Evolutionary conservation across 495 filamentous ascomycete genomes (phyloP), one percentile per base, ranked within the genome.

Genomic region (Penicillium parvum): DNA sequence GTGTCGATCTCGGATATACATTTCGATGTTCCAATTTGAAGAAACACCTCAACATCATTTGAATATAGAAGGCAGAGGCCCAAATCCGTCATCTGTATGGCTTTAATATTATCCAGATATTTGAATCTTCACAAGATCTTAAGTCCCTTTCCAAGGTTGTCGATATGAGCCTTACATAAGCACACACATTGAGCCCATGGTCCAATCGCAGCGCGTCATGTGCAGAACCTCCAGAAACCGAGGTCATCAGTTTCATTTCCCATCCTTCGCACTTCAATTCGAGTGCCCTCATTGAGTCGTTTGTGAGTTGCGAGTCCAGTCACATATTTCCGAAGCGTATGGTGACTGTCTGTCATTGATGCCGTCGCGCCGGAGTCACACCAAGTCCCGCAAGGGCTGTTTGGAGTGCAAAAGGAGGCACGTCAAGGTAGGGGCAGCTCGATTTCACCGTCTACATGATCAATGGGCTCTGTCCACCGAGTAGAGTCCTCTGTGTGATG

Each of bases 351-450:
- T 10, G 9, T 10, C 12, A 32, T 38, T 40, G 23, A 61, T 61
- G 58, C 55, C 55, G 8, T 53, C 51, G 7, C 60, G 62, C 23
- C 57, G 63, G 10, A 59, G 52, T 16, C 66, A 68, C 42, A 62
- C 55, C 14, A 70, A 68, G 37, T 67, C 63, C 37, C 57, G 64
- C 9, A 67, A 61, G 38, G 64, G 67, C 19, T 71, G 67, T 23
- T 34, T 57, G 21, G 58, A 64, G 45, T 71, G 67, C 45, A 71
- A 66, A 43, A 52, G 56, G 37, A 55, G 65, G 32, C 64, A 71
- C 50, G 58, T 69, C 25, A 67, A 66, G 55, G 63, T 64, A 3
- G 14, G 60, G 50, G 12, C 32, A n/a, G 11, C 22, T 29, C 21
- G 10, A 37, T 30, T 2, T 8, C 10, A 10, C 4, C 11, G 27